A percentile compares a stretch with the other conserved stretches of the same genome.
phyloP scores from a whole-genome alignment of 2,329 filamentous ascomycete species.

The Colletotrichum liriopes region DNA sequence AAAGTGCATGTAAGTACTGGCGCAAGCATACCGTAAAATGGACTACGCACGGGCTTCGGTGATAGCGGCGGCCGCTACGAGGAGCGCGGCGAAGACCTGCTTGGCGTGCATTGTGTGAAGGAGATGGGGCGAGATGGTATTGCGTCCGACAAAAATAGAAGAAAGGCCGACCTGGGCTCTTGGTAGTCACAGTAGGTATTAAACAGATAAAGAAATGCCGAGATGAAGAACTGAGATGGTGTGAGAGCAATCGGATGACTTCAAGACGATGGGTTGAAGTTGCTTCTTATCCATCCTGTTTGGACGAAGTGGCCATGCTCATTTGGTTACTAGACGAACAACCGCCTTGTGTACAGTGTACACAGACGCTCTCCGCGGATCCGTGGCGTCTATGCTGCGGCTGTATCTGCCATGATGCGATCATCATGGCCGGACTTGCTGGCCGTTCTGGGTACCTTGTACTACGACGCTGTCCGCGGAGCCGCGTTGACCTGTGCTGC shows the following conservation, averaged over 20 bases:
- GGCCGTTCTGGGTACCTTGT: not conserved
- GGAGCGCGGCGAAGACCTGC: not conserved
- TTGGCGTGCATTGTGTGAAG: not conserved
- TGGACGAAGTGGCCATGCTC: not conserved
- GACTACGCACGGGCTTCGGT: not conserved
- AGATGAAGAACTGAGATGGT: not conserved
- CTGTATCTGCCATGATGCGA: not conserved
- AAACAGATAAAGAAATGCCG: not conserved
- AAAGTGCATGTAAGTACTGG: not conserved
- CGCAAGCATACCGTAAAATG: not conserved
- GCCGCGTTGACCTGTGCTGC: not conserved
- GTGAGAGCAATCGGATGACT: not conserved
- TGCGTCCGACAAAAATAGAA: not conserved
- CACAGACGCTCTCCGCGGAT: not conserved
- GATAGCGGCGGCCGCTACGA: not conserved
- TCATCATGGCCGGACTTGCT: not conserved
- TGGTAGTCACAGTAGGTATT: no score
- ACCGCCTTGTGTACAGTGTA: not conserved
- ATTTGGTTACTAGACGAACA: not conserved
- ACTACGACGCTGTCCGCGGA: not conserved
- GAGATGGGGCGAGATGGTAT: not conserved
- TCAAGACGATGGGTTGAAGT: not conserved
- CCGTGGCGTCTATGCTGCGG: not conserved
- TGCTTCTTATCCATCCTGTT: not conserved
- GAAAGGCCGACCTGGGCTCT: constrained; percentile 7